A percentile compares a stretch with the other conserved stretches of the same genome.
phyloP scores from a whole-genome alignment of 169 alveolate species.

The Eimeria mitis region DNA sequence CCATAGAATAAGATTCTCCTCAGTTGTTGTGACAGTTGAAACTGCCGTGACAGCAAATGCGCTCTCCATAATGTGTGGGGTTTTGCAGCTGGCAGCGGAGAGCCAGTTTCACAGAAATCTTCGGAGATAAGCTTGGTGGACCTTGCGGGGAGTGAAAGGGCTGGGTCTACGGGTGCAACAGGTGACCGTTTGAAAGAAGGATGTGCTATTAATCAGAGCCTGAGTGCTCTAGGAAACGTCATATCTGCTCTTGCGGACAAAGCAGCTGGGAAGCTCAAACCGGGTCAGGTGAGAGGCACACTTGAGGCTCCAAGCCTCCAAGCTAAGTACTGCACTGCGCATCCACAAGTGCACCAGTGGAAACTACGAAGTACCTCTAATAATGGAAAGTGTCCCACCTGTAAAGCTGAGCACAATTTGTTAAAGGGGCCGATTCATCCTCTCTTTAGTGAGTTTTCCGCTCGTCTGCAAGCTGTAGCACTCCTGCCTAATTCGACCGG shows the following conservation, averaged over 20 bases:
- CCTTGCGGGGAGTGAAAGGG: slow-evolving; percentile 97
- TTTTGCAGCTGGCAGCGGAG: slow-evolving; percentile 42
- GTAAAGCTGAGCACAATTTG: not conserved
- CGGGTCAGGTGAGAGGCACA: slow-evolving; percentile 82
- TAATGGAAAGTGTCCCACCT: not conserved
- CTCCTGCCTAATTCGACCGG: not conserved
- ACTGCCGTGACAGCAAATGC: not conserved
- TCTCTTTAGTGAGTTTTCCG: not conserved
- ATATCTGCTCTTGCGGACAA: slow-evolving; percentile 94
- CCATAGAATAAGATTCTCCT: not conserved
- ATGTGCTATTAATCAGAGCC: slow-evolving; percentile 94
- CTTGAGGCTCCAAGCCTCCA: not conserved
- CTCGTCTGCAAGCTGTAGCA: not conserved
- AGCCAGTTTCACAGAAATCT: slow-evolving; percentile 85
- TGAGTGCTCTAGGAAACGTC: slow-evolving; percentile 92
- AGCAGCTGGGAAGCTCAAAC: slow-evolving; percentile 90
- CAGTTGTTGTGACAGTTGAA: not conserved
- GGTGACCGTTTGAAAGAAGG: slow-evolving; percentile 96
- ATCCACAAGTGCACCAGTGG: not conserved
- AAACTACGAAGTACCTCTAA: not conserved
- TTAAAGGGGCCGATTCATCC: not conserved
- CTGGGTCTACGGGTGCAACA: slow-evolving; percentile 94
- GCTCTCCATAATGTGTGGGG: not conserved
- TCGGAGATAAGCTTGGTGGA: slow-evolving; percentile 97
- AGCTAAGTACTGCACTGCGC: not conserved